Conservation (phyloP, 768 basidiomycete species). For the Leucosporidium creatinivorum region DNA sequence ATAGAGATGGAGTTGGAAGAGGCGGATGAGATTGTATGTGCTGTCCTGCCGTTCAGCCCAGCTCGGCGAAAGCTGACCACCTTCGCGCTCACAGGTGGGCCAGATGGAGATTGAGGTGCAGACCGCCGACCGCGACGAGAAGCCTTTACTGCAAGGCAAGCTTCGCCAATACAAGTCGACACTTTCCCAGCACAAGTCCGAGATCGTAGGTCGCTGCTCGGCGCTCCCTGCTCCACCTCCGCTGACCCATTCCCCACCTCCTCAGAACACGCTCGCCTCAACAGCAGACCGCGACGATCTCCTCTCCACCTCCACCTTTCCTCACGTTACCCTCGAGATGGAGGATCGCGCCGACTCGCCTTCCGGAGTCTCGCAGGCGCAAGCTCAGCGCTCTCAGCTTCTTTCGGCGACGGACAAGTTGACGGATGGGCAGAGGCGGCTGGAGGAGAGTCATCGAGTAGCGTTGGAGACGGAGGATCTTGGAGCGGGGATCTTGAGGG, state of each 20-base stretch:
- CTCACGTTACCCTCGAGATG: conserved; percentile 44
- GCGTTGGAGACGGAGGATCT: conserved; percentile 95
- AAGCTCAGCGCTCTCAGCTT: conserved; percentile 68
- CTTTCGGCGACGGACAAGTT: conserved; percentile 69
- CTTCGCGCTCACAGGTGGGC: conserved; percentile 57
- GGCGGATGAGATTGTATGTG: conserved; percentile 85
- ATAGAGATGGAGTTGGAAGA: conserved; percentile 96
- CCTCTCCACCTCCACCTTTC: conserved; percentile 47
- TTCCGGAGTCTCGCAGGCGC: conserved; percentile 43
- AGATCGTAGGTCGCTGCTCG: conserved; percentile 41
- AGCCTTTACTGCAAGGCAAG: conserved; percentile 65
- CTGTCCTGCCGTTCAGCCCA: background rate
- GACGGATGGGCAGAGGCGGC: conserved; percentile 71
- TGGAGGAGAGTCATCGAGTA: conserved; percentile 84
- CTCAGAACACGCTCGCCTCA: conserved; percentile 59
- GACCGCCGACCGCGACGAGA: conserved; percentile 68
- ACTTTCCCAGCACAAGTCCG: conserved; percentile 71
- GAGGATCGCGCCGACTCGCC: conserved; percentile 60
- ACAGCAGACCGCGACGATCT: conserved; percentile 69
- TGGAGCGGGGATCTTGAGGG: conserved; percentile 82
- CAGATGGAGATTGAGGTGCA: conserved; percentile 99
- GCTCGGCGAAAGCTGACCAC: conserved; percentile 1
- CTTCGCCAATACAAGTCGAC: conserved; percentile 68
- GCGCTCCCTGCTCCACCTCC: background rate
- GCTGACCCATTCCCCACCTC: background rate